phyloP scores from a whole-genome alignment of 2,329 filamentous ascomycete genomes.

The Harringtonia lauricola region DNA sequence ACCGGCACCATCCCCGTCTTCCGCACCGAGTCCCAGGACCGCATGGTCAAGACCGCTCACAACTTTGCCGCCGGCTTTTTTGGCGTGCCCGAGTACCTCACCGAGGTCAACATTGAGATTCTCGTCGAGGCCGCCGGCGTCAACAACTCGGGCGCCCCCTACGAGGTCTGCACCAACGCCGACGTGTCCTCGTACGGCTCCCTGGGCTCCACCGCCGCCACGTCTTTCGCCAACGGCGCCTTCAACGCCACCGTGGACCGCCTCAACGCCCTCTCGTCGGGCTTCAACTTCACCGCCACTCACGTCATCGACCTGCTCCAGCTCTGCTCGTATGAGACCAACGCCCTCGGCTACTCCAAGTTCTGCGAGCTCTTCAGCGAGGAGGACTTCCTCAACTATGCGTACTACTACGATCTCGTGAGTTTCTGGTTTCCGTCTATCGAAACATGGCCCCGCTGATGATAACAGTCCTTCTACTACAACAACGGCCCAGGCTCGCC shows the following conservation, averaged over 20 bases:
- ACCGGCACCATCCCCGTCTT: conserved; percentile 26
- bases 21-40: conserved; percentile 20
- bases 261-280: conserved; percentile 16
- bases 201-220: conserved; percentile 16
- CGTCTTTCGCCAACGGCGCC: conserved; percentile 14
- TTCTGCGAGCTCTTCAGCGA: conserved; percentile 30
- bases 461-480: conserved; percentile 20
- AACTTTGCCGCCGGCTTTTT: conserved; percentile 15
- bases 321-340: conserved; percentile 21
- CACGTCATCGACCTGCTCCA: conserved; percentile 29
- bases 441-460: no score
- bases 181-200: conserved; percentile 11
- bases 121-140: conserved; percentile 17
- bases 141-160: conserved; percentile 6
- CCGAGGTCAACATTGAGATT: conserved; percentile 22
- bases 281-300: conserved; percentile 19
- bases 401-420: conserved; percentile 30
- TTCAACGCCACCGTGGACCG: conserved; percentile 19
- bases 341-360: conserved; percentile 28
- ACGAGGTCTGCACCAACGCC: conserved; percentile 4
- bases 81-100: conserved; percentile 20
- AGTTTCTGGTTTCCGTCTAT: conserved; percentile 14
- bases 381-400: conserved; percentile 29
- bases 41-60: conserved; percentile 19
- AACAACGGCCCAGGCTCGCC: conserved; percentile 21